Evolutionary conservation across 106 monocot species (phyloP).

Genomic region (Allium fistulosum): DNA sequence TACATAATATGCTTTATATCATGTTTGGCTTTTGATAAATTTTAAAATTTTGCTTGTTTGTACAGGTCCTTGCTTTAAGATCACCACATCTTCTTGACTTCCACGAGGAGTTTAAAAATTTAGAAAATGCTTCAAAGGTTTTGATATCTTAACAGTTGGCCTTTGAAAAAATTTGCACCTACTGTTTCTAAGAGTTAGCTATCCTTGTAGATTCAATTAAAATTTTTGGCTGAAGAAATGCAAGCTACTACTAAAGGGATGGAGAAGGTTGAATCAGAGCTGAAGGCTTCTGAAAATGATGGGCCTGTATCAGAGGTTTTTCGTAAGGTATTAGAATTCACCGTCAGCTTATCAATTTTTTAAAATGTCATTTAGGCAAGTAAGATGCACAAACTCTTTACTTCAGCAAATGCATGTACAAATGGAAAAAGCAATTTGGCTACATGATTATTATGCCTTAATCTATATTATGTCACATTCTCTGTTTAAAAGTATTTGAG

Average conservation of each 20-base stretch:
- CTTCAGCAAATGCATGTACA: not conserved
- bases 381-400: not conserved
- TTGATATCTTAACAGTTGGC: not conserved
- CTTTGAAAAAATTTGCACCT: not conserved
- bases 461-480: not conserved
- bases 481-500: too few species aligned
- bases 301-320: constrained; percentile 91
- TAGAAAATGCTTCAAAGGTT: constrained; percentile 96
- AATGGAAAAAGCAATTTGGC: not conserved
- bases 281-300: constrained; percentile 84
- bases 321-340: constrained; percentile 50
- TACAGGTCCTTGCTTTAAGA: constrained; percentile 77
- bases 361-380: not conserved
- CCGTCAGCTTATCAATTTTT: not conserved
- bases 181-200: constrained; percentile 3
- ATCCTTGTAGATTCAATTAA: constrained; percentile 61
- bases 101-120: constrained; percentile 60
- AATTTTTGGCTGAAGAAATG: constrained; percentile 96
- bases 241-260: constrained; percentile 90
- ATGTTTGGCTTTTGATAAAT: not conserved
- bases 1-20: too few species aligned
- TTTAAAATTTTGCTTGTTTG: constrained; percentile 3
- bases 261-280: constrained; percentile 78
- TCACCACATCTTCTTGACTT: constrained; percentile 84
- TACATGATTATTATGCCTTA: not conserved